A percentile compares a stretch with the other conserved stretches of the same genome.
phyloP scores from a whole-genome alignment of 768 basidiomycete genomes.

The Boletellus emodensis region DNA sequence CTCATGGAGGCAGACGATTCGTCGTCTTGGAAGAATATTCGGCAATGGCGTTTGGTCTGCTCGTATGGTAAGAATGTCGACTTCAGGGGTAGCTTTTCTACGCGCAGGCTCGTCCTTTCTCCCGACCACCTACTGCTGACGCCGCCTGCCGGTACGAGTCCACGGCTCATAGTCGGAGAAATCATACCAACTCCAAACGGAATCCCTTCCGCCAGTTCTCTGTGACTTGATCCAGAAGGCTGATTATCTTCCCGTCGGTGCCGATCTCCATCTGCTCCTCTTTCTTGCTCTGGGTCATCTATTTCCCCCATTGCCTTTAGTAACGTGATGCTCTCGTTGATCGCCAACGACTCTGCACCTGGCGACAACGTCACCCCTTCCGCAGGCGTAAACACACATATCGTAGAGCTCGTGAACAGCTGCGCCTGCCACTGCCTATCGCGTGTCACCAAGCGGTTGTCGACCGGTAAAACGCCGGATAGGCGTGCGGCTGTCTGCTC shows the following conservation, averaged over 20 bases:
- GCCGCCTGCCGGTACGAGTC: not conserved
- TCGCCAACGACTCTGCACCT: conserved; percentile 27
- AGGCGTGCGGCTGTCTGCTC: conserved; percentile 44
- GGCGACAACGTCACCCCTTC: conserved; percentile 11
- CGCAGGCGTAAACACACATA: conserved; percentile 47
- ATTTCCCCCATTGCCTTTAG: conserved; percentile 39
- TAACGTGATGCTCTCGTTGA: conserved; percentile 47
- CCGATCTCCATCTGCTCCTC: not conserved
- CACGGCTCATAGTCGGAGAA: not conserved
- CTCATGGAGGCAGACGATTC: not conserved
- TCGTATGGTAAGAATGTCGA: conserved; percentile 15
- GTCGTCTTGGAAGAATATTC: conserved; percentile 23
- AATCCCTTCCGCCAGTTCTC: not conserved
- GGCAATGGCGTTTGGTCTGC: conserved; percentile 22
- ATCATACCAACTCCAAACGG: not conserved
- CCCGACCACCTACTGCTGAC: not conserved
- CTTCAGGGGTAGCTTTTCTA: not conserved
- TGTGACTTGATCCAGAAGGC: not conserved
- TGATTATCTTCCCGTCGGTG: not conserved
- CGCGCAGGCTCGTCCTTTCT: conserved; percentile 5
- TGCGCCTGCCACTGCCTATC: conserved; percentile 59
- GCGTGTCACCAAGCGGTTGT: conserved; percentile 40
- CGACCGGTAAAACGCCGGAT: conserved; percentile 43
- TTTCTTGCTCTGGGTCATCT: conserved; percentile 29
- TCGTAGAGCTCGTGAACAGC: conserved; percentile 54